A percentile compares a stretch with the other conserved stretches of the same genome.
These are phyloP conservation scores for Mycothermus thermophilus DNA, from an alignment of 495 filamentous ascomycete genomes.

Conservation along the genomic window DNA sequence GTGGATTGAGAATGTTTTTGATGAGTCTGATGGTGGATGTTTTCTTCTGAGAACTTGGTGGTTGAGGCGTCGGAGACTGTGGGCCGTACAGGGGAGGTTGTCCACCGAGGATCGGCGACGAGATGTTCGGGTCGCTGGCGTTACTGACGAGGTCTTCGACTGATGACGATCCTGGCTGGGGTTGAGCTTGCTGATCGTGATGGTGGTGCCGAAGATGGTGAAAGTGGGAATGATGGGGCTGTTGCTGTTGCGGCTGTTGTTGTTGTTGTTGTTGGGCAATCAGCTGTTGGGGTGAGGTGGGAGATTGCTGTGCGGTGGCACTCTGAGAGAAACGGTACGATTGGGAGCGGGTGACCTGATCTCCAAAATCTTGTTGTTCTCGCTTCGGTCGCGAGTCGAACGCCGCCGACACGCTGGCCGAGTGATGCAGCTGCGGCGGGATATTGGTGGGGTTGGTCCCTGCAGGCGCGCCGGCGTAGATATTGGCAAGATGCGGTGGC, in stretches of 20 bases:
- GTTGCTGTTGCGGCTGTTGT: conserved; percentile 16
- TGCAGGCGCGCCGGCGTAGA: conserved; percentile 17
- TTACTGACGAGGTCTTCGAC: conserved; percentile 24
- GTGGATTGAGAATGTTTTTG: conserved; percentile 30
- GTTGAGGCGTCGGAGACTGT: conserved; percentile 21
- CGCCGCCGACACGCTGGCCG: conserved; percentile 18
- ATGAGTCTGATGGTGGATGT: conserved; percentile 32
- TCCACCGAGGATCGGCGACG: conserved; percentile 17
- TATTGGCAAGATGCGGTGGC: conserved; percentile 19
- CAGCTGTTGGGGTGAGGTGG: conserved; percentile 14
- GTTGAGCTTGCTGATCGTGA: conserved; percentile 15
- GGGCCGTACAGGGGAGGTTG: conserved; percentile 10
- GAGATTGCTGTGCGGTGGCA: conserved; percentile 10
- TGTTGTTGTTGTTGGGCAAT: conserved; percentile 22
- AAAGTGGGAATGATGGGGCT: no score
- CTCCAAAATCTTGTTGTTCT: conserved; percentile 15
- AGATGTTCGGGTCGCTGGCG: conserved; percentile 13
- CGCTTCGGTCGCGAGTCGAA: conserved; percentile 15
- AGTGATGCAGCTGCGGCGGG: conserved; percentile 21
- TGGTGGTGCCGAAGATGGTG: conserved; percentile 11
- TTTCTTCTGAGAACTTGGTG: no score
- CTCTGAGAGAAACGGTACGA: conserved; percentile 19
- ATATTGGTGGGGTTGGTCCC: conserved; percentile 8
- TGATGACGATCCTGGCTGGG: conserved; percentile 18
- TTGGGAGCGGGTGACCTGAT: conserved; percentile 24